phyloP scores from a whole-genome alignment of 805 yeast genomes.

The Metschnikowia drakensbergensis region DNA sequence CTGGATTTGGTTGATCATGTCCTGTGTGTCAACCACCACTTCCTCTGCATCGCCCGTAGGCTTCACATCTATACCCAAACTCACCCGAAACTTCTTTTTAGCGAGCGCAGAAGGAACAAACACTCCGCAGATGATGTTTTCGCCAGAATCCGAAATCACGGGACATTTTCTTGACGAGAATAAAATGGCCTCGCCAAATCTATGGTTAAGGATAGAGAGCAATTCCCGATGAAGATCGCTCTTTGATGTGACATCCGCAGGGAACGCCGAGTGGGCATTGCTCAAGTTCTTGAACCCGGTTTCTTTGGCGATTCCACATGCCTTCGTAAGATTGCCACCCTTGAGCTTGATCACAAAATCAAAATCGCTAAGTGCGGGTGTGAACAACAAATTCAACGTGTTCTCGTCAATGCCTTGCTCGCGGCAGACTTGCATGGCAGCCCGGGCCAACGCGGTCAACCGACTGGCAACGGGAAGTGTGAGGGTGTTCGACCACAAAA shows the following conservation, averaged over 20 bases:
- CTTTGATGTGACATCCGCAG: slow-evolving; percentile 43
- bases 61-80: slow-evolving; percentile 66
- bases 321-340: slow-evolving; percentile 36
- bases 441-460: slow-evolving; percentile 80
- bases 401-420: slow-evolving; percentile 37
- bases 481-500: slow-evolving; percentile 66
- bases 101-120: slow-evolving; percentile 64
- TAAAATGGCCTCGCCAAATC: slow-evolving; percentile 64
- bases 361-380: slow-evolving; percentile 80
- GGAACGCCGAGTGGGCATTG: slow-evolving; percentile 36
- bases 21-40: slow-evolving; percentile 64
- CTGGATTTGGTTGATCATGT: slow-evolving; percentile 69
- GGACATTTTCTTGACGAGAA: slow-evolving; percentile 61
- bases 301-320: slow-evolving; percentile 55
- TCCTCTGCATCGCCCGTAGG: slow-evolving; percentile 53
- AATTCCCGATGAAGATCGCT: slow-evolving; percentile 62
- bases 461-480: slow-evolving; percentile 79
- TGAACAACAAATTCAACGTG: slow-evolving; percentile 57
- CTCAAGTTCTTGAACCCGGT: slow-evolving; percentile 60
- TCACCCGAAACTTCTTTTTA: slow-evolving; percentile 72
- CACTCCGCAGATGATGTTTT: slow-evolving; percentile 71
- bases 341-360: slow-evolving; percentile 70
- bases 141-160: slow-evolving; percentile 52
- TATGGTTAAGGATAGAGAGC: slow-evolving; percentile 55
- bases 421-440: slow-evolving; percentile 55